Conservation (phyloP, 306 rosid species). For the Herpetospermum pedunculosum region DNA sequence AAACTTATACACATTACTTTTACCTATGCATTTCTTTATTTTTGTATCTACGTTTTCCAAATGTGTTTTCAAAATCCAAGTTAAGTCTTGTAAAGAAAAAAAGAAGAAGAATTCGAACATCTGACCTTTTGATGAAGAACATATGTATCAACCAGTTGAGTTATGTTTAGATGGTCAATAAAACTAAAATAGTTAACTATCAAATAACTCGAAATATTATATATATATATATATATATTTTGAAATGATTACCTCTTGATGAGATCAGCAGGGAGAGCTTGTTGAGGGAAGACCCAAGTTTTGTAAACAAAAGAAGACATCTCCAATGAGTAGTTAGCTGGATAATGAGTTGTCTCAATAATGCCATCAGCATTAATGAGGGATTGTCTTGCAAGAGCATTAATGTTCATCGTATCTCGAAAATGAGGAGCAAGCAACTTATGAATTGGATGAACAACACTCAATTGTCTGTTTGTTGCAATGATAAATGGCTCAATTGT, state of each 20-base stretch:
- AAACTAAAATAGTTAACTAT: too few relatives aligned
- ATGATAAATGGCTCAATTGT: constrained; percentile 57
- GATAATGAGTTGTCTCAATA: constrained; percentile 32
- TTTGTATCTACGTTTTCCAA: too few relatives aligned
- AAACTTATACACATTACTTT: too few relatives aligned
- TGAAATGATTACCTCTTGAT: constrained; percentile 22
- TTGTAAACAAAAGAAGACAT: constrained; percentile 29
- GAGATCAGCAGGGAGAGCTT: constrained; percentile 38
- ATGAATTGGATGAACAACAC: constrained; percentile 34
- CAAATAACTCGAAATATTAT: too few relatives aligned
- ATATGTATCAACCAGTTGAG: too few relatives aligned
- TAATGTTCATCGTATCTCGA: constrained; percentile 37
- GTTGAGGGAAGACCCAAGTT: constrained; percentile 28
- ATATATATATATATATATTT: too few relatives aligned
- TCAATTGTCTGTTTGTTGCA: constrained; percentile 35
- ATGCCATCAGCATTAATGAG: constrained; percentile 34
- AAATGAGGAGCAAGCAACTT: constrained; percentile 38
- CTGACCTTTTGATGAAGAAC: too few relatives aligned
- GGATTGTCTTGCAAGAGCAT: constrained; percentile 32
- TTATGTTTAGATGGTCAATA: too few relatives aligned
- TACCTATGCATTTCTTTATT: too few relatives aligned
- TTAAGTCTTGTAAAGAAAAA: too few relatives aligned
- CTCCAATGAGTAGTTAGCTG: constrained; percentile 31
- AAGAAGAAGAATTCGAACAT: too few relatives aligned
- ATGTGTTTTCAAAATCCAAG: too few relatives aligned